Evolutionary conservation across 495 filamentous ascomycete species (phyloP).

Genomic region (Tuber magnatum): DNA sequence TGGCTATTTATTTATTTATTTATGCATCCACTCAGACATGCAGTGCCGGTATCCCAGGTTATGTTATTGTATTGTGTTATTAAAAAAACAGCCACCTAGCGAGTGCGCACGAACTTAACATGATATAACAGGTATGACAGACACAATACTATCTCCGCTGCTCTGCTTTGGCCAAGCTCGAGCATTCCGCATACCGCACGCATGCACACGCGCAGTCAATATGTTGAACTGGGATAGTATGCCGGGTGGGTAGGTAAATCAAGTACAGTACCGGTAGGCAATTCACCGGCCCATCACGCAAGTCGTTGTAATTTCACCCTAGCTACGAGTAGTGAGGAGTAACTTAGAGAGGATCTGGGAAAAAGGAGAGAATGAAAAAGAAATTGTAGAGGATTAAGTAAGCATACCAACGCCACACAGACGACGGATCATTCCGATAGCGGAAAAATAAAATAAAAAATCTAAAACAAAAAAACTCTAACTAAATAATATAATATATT

Average conservation of each 20-base stretch:
- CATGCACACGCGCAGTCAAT: neutral
- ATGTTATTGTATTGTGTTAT: neutral
- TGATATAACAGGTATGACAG: neutral
- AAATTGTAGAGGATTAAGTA: neutral
- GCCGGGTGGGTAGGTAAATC: neutral
- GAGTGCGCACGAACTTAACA: neutral
- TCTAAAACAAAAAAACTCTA: constrained; percentile 7
- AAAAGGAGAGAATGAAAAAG: neutral
- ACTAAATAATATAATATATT: constrained; percentile 1
- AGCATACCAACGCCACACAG: neutral
- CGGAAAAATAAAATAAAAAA: constrained; percentile 1
- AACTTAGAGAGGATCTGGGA: neutral
- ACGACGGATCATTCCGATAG: neutral
- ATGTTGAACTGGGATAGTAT: neutral
- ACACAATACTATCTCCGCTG: neutral
- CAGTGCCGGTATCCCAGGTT: neutral
- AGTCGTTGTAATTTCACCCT: neutral
- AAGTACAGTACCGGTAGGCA: no score
- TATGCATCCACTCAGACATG: neutral
- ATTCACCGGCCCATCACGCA: neutral
- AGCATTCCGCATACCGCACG: neutral
- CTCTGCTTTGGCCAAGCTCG: neutral
- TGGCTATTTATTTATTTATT: neutral
- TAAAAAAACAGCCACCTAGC: neutral
- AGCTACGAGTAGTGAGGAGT: no score